Conservation (phyloP, 331 rosid species). For the Rosa hybrid region DNA sequence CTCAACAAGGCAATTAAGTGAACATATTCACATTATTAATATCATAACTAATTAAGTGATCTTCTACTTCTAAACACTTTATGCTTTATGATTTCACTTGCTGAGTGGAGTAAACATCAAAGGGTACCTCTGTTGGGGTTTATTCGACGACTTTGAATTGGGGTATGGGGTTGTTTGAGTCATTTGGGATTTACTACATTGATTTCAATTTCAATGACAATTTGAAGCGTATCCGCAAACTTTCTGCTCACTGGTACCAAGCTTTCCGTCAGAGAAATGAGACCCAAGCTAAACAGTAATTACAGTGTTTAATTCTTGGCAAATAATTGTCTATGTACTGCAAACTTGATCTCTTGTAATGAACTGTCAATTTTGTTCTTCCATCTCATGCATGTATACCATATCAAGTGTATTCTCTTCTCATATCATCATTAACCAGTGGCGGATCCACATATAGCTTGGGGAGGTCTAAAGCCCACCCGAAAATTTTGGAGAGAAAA, state of each 20-base stretch:
- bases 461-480: too few relatives aligned
- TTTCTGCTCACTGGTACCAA: conserved; percentile 19
- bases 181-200: conserved; percentile 31
- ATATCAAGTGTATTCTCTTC: too few relatives aligned
- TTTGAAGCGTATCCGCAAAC: conserved; percentile 18
- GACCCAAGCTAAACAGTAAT: not conserved
- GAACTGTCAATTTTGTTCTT: too few relatives aligned
- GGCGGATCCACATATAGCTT: too few relatives aligned
- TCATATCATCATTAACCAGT: too few relatives aligned
- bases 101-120: conserved; percentile 36
- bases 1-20: not conserved
- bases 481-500: too few relatives aligned
- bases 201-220: conserved; percentile 28
- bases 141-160: conserved; percentile 44
- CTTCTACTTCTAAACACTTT: not conserved
- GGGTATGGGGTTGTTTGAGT: conserved; percentile 4
- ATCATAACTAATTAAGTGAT: not conserved
- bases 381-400: too few relatives aligned
- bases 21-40: not conserved
- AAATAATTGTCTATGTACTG: not conserved
- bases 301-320: too few relatives aligned
- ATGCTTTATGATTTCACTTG: not conserved
- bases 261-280: not conserved
- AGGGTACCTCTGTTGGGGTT: conserved; percentile 40
- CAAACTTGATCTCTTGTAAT: not conserved